Evolutionary conservation across 768 basidiomycete species (phyloP).

Genomic region (Jaapia argillacea): DNA sequence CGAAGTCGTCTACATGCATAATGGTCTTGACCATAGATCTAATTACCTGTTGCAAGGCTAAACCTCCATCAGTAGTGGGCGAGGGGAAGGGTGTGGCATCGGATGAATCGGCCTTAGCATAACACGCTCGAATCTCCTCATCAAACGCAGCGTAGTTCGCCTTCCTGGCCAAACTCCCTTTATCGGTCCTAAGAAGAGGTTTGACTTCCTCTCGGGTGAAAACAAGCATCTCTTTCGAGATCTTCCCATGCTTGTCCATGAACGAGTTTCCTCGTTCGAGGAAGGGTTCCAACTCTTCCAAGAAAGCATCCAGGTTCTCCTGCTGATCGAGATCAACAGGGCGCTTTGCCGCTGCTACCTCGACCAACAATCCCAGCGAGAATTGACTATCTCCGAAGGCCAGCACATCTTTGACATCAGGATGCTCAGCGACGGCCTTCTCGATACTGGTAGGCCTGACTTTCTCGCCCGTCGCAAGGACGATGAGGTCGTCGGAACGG

Average conservation of each 20-base stretch:
- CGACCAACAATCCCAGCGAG: conserved; percentile 26
- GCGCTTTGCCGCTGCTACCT: conserved; percentile 12
- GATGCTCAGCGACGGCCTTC: conserved; percentile 23
- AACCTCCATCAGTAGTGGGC: conserved; percentile 9
- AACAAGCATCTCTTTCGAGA: conserved; percentile 28
- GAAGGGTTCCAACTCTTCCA: conserved; percentile 18
- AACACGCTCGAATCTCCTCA: conserved; percentile 23
- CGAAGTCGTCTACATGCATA: conserved; percentile 8
- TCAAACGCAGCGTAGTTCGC: conserved; percentile 21
- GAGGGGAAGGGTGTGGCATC: conserved; percentile 17
- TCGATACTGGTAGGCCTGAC: conserved; percentile 25
- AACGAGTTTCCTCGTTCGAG: conserved; percentile 24
- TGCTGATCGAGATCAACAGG: conserved; percentile 5
- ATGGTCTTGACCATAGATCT: conserved; percentile 13
- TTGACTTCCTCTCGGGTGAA: conserved; percentile 21
- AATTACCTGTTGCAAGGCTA: conserved; percentile 13
- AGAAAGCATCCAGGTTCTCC: conserved; percentile 10
- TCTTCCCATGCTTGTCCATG: conserved; percentile 27
- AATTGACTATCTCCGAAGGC: conserved; percentile 27
- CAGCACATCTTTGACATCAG: conserved; percentile 24
- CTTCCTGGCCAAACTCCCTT: conserved; percentile 27
- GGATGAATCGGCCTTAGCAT: conserved; percentile 17
- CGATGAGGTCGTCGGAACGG: conserved; percentile 29
- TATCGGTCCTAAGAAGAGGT: conserved; percentile 25
- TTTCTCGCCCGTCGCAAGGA: conserved; percentile 34